Conservation (phyloP, 192 early-diverging fungal genomes). For the Umbelopsis vinacea region DNA sequence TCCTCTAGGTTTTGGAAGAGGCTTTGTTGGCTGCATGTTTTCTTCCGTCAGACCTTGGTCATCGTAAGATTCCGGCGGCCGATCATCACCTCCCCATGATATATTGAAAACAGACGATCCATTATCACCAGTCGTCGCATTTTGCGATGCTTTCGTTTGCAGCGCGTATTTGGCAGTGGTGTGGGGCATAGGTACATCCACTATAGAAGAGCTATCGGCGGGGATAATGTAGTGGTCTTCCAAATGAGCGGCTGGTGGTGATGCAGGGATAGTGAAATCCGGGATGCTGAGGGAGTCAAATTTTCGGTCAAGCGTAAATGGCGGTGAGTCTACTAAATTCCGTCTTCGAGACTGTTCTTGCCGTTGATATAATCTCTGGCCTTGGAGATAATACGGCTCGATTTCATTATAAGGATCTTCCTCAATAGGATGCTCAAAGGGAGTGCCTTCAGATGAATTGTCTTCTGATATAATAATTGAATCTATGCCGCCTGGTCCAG, state of each 20-base stretch:
- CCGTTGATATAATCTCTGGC: conserved; percentile 16
- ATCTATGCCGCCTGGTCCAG: neutral
- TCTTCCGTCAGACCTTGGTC: conserved; percentile 20
- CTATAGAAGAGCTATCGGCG: neutral
- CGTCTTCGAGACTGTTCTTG: neutral
- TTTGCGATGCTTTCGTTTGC: neutral
- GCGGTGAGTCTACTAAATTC: neutral
- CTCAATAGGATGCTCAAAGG: neutral
- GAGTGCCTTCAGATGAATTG: neutral
- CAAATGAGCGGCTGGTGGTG: conserved; percentile 16
- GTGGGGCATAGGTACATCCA: conserved; percentile 2
- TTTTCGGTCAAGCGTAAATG: neutral
- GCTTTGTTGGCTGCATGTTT: conserved; percentile 11
- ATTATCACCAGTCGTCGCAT: neutral
- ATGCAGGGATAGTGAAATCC: conserved; percentile 20
- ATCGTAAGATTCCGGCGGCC: conserved; percentile 31
- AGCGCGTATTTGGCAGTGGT: neutral
- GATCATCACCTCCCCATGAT: conserved; percentile 42
- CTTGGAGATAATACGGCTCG: conserved; percentile 12
- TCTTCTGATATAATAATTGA: conserved; percentile 18
- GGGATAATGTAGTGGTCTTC: conserved; percentile 18
- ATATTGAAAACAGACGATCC: conserved; percentile 36
- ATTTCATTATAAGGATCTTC: conserved; percentile 20
- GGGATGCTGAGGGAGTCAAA: conserved; percentile 20
- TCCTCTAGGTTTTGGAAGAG: conserved; percentile 41